phyloP scores from a whole-genome alignment of 805 yeast species.

The Teunomyces stri region DNA sequence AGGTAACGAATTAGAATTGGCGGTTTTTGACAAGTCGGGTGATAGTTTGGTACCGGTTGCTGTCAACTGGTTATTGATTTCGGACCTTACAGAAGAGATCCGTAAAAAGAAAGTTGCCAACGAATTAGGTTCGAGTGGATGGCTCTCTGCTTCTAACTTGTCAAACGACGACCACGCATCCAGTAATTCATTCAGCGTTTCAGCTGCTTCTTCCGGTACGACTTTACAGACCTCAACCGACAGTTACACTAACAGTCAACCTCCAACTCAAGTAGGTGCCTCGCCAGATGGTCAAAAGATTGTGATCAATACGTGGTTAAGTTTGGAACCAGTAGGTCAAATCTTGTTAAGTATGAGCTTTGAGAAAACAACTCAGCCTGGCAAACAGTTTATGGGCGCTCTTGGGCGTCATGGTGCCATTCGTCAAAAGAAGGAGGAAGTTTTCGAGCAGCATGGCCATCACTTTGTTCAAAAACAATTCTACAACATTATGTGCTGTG shows the following conservation, averaged over 20 bases:
- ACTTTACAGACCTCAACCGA: neutral
- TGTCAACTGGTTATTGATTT: conserved; percentile 82
- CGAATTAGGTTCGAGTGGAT: conserved; percentile 69
- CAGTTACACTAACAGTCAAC: neutral
- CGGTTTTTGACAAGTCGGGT: conserved; percentile 79
- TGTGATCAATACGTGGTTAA: conserved; percentile 78
- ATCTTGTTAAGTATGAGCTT: conserved; percentile 75
- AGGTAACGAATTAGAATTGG: conserved; percentile 88
- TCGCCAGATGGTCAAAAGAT: conserved; percentile 23
- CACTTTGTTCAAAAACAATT: conserved; percentile 94
- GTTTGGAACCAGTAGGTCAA: conserved; percentile 93
- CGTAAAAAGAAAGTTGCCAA: conserved; percentile 84
- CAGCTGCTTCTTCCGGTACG: neutral
- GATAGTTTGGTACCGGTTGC: conserved; percentile 80
- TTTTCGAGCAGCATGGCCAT: conserved; percentile 94
- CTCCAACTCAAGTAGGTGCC: neutral
- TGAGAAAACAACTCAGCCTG: conserved; percentile 52
- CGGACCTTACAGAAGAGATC: conserved; percentile 92
- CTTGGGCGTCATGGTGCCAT: conserved; percentile 94
- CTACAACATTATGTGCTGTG: conserved; percentile 96
- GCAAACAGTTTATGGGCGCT: conserved; percentile 42
- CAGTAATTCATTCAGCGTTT: neutral
- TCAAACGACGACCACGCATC: conserved; percentile 13
- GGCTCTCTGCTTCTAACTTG: conserved; percentile 79
- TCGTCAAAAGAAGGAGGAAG: conserved; percentile 85